Evolutionary conservation across 768 basidiomycete genomes (phyloP).

Genomic region (Lactarius evosmus): DNA sequence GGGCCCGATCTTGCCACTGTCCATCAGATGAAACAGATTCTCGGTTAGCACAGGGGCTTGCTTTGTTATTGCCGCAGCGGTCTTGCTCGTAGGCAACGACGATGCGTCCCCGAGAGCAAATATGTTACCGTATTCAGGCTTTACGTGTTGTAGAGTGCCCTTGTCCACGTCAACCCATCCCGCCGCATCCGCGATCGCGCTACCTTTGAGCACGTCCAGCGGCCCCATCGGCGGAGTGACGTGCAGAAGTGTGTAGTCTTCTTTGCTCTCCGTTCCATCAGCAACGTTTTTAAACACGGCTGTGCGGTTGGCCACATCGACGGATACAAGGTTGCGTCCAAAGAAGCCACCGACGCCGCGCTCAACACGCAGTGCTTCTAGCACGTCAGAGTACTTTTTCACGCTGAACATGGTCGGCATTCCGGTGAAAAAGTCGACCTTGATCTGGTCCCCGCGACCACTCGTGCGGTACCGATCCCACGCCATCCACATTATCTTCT

Average conservation of each 20-base stretch:
- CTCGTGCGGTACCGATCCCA: slow-evolving; percentile 77
- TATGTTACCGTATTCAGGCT: slow-evolving; percentile 75
- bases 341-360: slow-evolving; percentile 82
- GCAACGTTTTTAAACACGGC: slow-evolving; percentile 77
- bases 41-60: slow-evolving; percentile 90
- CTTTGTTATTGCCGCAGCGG: slow-evolving; percentile 87
- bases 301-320: slow-evolving; percentile 66
- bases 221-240: slow-evolving; percentile 93
- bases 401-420: slow-evolving; percentile 97
- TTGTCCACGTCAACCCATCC: slow-evolving; percentile 91
- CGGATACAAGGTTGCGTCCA: slow-evolving; percentile 73
- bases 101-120: slow-evolving; percentile 93
- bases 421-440: slow-evolving; percentile 80
- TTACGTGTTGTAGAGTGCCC: slow-evolving; percentile 77
- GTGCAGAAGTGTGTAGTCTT: slow-evolving; percentile 81
- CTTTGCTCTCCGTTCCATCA: slow-evolving; percentile 65
- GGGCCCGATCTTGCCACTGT: slow-evolving; percentile 62
- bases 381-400: slow-evolving; percentile 90
- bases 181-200: slow-evolving; percentile 70
- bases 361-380: slow-evolving; percentile 70
- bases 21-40: slow-evolving; percentile 75
- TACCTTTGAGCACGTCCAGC: slow-evolving; percentile 70
- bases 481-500: slow-evolving; percentile 97
- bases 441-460: slow-evolving; percentile 52
- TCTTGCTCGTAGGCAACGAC: slow-evolving; percentile 92